Percentiles rank a stretch among this genome's conserved stretches.
Evolutionary conservation across 345 rosid species (phyloP).

Genomic region (Acer saccharum): DNA sequence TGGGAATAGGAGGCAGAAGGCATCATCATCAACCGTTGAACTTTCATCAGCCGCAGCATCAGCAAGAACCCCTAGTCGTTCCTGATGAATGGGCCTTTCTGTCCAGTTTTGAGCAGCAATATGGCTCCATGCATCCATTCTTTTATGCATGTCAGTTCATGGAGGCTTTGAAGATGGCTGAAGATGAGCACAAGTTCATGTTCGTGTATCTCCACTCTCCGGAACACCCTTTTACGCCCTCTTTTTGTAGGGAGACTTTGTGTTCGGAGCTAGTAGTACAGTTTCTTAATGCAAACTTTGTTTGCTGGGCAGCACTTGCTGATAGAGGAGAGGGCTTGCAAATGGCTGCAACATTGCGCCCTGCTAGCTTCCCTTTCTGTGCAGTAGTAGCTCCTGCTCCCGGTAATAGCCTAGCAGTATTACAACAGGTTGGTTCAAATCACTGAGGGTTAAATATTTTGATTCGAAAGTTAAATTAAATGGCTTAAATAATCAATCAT

Average conservation of each 20-base stretch:
- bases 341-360: slow-evolving; percentile 40
- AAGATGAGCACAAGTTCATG: slow-evolving; percentile 52
- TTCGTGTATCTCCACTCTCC: slow-evolving; percentile 60
- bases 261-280: slow-evolving; percentile 55
- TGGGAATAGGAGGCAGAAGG: slow-evolving; percentile 38
- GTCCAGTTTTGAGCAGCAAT: slow-evolving; percentile 50
- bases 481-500: neutral
- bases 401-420: slow-evolving; percentile 45
- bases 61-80: slow-evolving; percentile 21
- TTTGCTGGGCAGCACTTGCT: slow-evolving; percentile 52
- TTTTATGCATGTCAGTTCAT: slow-evolving; percentile 47
- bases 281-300: slow-evolving; percentile 60
- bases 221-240: slow-evolving; percentile 55
- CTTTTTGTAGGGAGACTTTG: slow-evolving; percentile 57
- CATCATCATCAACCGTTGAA: slow-evolving; percentile 28
- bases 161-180: slow-evolving; percentile 55
- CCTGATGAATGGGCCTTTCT: slow-evolving; percentile 55
- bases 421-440: slow-evolving; percentile 51
- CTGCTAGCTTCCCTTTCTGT: slow-evolving; percentile 57
- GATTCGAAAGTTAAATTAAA: too few relatives aligned
- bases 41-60: slow-evolving; percentile 25
- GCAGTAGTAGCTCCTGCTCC: slow-evolving; percentile 54
- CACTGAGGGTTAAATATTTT: neutral
- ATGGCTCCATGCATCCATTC: slow-evolving; percentile 54
- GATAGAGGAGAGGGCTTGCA: slow-evolving; percentile 57